Percentiles rank a stretch among this genome's conserved stretches.
These are phyloP conservation scores for Toxicodendron radicans DNA, from an alignment of 345 rosid genomes.

Conservation along the genomic window DNA sequence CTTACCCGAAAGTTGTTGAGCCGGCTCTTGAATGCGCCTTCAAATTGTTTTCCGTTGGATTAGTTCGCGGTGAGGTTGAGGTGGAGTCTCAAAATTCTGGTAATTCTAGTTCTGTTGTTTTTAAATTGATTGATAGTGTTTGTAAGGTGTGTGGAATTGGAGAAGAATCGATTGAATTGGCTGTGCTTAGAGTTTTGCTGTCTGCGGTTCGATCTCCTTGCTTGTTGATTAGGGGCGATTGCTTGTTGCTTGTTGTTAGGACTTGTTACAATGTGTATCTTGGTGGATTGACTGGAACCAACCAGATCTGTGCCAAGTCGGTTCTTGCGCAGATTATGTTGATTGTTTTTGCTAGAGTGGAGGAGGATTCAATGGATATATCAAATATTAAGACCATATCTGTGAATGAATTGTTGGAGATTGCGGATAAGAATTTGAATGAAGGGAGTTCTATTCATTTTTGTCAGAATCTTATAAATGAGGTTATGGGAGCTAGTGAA, in stretches of 20 bases:
- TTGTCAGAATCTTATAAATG: constrained; percentile 72
- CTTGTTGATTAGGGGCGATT: constrained; percentile 80
- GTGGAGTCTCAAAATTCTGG: neutral
- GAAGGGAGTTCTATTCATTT: constrained; percentile 83
- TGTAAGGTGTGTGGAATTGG: constrained; percentile 68
- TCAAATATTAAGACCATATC: constrained; percentile 45
- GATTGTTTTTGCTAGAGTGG: constrained; percentile 69
- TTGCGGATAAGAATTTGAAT: constrained; percentile 80
- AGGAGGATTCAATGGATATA: constrained; percentile 65
- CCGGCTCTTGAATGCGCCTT: constrained; percentile 83
- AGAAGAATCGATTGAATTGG: constrained; percentile 74
- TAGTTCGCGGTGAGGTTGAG: constrained; percentile 60
- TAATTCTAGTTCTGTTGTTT: constrained; percentile 13
- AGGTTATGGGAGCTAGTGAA: constrained; percentile 67
- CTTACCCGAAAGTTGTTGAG: constrained; percentile 68
- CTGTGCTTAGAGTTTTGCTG: constrained; percentile 73
- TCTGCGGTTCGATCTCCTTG: constrained; percentile 72
- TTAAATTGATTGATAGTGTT: constrained; percentile 46
- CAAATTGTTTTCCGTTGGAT: constrained; percentile 71
- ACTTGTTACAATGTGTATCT: constrained; percentile 93
- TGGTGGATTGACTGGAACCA: constrained; percentile 77
- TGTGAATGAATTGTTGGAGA: constrained; percentile 72
- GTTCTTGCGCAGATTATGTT: constrained; percentile 85
- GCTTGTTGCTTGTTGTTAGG: constrained; percentile 64
- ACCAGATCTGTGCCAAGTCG: constrained; percentile 93